Evolutionary conservation across 176 grass and related monocot genomes (phyloP).

Genomic region (Coix lacrymajobi): DNA sequence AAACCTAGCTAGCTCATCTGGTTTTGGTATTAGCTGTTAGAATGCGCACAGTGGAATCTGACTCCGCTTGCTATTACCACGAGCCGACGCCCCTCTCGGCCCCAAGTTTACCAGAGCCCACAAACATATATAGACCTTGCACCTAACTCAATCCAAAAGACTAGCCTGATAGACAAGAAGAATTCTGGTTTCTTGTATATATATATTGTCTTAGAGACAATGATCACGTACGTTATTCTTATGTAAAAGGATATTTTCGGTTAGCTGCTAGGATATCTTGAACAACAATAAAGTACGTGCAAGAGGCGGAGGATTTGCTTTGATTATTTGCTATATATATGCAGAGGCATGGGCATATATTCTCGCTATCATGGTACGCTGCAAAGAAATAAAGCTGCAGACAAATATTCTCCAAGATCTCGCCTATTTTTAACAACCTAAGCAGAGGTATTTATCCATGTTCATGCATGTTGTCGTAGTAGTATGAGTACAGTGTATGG

Average conservation of each 20-base stretch:
- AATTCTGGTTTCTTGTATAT: slow-evolving; percentile 8
- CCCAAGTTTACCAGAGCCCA: no score
- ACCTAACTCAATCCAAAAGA: no score
- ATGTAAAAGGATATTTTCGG: background rate
- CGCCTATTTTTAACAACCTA: background rate
- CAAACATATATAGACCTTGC: no score
- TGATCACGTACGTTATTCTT: background rate
- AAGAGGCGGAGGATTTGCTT: background rate
- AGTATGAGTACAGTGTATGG: background rate
- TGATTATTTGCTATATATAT: background rate
- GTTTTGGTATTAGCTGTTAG: background rate
- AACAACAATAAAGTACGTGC: background rate
- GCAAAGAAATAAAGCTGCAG: background rate
- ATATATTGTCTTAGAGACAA: no score
- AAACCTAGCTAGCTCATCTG: background rate
- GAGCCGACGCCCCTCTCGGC: no score
- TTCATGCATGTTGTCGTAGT: slow-evolving; percentile 12
- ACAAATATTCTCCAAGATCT: slow-evolving; percentile 15
- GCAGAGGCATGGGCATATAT: background rate
- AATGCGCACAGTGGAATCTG: no score
- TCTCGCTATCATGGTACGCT: slow-evolving; percentile 17
- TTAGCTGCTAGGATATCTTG: background rate
- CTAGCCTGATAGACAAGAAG: no score
- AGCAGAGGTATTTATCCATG: slow-evolving; percentile 12
- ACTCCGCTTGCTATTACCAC: no score